A percentile compares a stretch with the other conserved stretches of the same genome.
Conservation (phyloP, 1,284 basidiomycete species). For the Pseudomicrostroma phylloplanum region DNA sequence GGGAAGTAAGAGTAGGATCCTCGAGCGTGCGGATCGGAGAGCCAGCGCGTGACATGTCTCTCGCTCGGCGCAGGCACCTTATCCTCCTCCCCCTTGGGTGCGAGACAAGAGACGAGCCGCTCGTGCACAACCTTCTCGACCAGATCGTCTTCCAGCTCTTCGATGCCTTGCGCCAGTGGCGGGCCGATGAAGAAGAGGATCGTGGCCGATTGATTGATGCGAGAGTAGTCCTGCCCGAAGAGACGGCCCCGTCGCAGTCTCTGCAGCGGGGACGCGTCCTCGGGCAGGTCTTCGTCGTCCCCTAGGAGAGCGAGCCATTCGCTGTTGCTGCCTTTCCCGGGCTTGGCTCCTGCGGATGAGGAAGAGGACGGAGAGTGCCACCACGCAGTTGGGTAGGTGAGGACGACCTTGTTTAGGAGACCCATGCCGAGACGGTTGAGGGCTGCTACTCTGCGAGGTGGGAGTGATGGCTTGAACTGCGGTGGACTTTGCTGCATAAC, state of each 20-base stretch:
- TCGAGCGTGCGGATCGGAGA: neutral
- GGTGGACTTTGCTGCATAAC: neutral
- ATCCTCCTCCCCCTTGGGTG: neutral
- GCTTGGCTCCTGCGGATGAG: neutral
- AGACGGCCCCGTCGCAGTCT: neutral
- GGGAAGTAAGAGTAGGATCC: constrained; percentile 2
- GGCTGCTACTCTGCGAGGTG: constrained; percentile 5
- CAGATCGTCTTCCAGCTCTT: neutral
- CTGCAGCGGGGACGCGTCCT: neutral
- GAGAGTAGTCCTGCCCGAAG: constrained; percentile 2
- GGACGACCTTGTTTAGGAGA: constrained; percentile 13
- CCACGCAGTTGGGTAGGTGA: constrained; percentile 9
- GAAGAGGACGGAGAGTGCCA: neutral
- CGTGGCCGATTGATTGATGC: neutral
- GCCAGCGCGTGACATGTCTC: neutral
- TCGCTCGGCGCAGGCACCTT: neutral
- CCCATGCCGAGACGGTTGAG: constrained; percentile 11
- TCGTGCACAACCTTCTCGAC: neutral
- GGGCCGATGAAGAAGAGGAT: constrained; percentile 7
- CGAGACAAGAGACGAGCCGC: neutral
- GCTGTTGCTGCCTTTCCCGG: neutral
- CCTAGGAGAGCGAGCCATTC: neutral
- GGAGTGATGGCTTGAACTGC: constrained; percentile 7
- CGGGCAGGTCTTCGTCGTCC: neutral
- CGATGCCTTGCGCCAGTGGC: constrained; percentile 2